Conservation (phyloP, 108 stramenopile species). For the Cyclotella sp. region DNA sequence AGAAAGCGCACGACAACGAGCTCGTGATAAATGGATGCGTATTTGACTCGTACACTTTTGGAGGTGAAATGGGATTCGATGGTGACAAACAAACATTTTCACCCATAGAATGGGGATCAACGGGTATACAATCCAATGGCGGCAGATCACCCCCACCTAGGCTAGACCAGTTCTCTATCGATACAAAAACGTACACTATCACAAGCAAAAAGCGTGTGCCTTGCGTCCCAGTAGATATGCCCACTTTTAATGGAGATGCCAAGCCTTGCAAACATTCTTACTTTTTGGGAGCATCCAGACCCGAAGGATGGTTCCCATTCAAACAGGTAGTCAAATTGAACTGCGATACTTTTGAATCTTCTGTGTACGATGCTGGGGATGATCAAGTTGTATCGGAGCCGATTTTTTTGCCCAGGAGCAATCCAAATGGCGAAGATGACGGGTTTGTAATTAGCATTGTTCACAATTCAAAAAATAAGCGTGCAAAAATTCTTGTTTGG, state of each 20-base stretch:
- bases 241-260: conserved; percentile 27
- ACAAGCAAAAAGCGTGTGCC: conserved; percentile 6
- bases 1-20: not conserved
- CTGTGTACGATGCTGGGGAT: conserved; percentile 37
- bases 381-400: conserved; percentile 35
- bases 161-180: conserved; percentile 4
- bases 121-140: conserved; percentile 11
- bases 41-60: conserved; percentile 24
- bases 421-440: conserved; percentile 24
- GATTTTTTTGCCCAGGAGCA: conserved; percentile 13
- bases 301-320: conserved; percentile 45
- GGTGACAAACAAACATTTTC: conserved; percentile 12
- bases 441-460: conserved; percentile 32
- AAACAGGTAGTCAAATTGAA: conserved; percentile 32
- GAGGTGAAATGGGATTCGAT: conserved; percentile 23
- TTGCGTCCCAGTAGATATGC: conserved; percentile 34
- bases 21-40: conserved; percentile 12
- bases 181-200: conserved; percentile 17
- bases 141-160: conserved; percentile 10
- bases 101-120: conserved; percentile 18
- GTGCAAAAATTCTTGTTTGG: conserved; percentile 5
- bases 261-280: conserved; percentile 21
- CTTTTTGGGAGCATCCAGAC: conserved; percentile 35
- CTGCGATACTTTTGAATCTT: conserved; percentile 28
- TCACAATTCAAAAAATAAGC: conserved; percentile 24